Conservation (phyloP, 208 protist genomes). For the Leishmania mexicana region DNA sequence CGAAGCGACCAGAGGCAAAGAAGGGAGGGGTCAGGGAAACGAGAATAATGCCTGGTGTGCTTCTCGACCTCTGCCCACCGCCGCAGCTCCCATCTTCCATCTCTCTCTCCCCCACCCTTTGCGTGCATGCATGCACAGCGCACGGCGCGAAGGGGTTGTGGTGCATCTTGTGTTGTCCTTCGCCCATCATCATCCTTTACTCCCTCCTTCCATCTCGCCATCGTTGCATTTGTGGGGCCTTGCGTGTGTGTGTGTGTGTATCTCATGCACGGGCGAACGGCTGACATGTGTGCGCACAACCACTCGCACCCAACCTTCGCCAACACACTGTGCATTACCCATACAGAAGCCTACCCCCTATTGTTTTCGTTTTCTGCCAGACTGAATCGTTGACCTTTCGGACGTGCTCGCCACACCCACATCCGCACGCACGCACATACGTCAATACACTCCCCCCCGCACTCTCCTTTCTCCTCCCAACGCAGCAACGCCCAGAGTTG, state of each 20-base stretch:
- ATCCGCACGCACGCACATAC: background rate
- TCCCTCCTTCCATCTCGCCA: constrained; percentile 4
- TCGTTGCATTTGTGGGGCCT: background rate
- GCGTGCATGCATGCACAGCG: background rate
- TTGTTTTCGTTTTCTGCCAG: background rate
- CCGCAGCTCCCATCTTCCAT: background rate
- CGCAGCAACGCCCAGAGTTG: background rate
- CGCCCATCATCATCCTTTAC: background rate
- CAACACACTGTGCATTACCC: background rate
- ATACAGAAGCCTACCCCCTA: background rate
- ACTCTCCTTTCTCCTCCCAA: background rate
- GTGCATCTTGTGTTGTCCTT: background rate
- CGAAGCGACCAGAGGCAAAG: background rate
- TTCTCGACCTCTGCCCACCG: background rate
- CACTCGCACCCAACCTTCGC: background rate
- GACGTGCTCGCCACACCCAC: background rate
- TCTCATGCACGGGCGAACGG: background rate
- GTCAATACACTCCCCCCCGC: background rate
- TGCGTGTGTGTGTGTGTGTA: background rate
- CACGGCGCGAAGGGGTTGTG: background rate
- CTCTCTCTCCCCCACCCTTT: constrained; percentile 8
- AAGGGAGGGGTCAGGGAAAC: too few relatives aligned
- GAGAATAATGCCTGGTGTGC: background rate
- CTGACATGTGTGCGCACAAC: background rate
- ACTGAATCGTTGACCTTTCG: background rate